phyloP scores from a whole-genome alignment of 2,329 filamentous ascomycete species.

The Davidsoniella eucalypti region DNA sequence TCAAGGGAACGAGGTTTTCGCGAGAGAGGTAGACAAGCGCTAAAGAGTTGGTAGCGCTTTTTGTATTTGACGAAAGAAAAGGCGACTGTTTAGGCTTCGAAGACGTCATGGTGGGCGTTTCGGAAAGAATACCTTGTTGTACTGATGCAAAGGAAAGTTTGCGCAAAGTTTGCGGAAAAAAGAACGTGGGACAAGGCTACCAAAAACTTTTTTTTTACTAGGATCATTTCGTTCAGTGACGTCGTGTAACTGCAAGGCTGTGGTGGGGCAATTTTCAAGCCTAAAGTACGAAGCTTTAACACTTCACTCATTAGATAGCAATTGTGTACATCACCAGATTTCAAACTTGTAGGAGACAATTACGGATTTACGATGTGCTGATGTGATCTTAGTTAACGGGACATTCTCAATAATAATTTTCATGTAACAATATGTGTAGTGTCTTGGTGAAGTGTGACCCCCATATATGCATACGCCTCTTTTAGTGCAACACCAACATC shows the following conservation, averaged over 20 bases:
- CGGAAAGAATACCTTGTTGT: background rate
- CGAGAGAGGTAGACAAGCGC: slow-evolving; percentile 79
- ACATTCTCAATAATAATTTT: too few relatives aligned
- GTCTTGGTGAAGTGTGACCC: background rate
- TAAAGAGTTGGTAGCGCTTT: slow-evolving; percentile 47
- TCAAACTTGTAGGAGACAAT: too few relatives aligned
- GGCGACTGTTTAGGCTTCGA: slow-evolving; percentile 36
- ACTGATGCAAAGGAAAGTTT: background rate
- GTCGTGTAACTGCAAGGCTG: slow-evolving; percentile 12
- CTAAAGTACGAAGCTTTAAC: background rate
- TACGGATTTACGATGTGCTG: too few relatives aligned
- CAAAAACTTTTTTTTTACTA: slow-evolving; percentile 5
- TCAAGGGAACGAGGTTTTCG: slow-evolving; percentile 47
- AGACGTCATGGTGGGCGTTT: slow-evolving; percentile 2
- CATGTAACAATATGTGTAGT: too few relatives aligned
- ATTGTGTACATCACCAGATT: too few relatives aligned
- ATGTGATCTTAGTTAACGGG: too few relatives aligned
- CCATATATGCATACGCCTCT: background rate
- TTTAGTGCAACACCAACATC: background rate
- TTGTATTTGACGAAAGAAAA: slow-evolving; percentile 56
- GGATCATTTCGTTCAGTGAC: slow-evolving; percentile 3
- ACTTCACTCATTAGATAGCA: too few relatives aligned
- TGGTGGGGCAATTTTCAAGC: slow-evolving; percentile 6
- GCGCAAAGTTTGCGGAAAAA: background rate
- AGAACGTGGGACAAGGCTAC: slow-evolving; percentile 11